Base-by-base conservation (phyloP, 2,329 filamentous ascomycete species). In the Alternaria sp. region DNA sequence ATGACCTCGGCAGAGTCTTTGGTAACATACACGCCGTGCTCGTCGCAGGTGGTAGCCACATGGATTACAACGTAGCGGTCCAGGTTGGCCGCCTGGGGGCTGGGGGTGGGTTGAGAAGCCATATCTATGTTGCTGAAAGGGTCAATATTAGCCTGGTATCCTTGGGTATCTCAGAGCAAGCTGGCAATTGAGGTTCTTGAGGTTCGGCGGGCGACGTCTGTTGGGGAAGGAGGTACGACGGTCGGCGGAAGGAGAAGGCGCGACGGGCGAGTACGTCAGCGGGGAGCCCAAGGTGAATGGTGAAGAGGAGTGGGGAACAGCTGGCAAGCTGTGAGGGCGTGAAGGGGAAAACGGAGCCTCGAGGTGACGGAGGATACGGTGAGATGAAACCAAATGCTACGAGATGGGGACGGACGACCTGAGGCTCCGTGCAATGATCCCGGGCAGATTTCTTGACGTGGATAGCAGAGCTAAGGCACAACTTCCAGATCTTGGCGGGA, bases 1-100 rank as follows among this genome's bases (percentile, higher is more conserved):
- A 99, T 99, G 71, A 99, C 96, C 85, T 99, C 96, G 67, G 96
- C 96, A 63, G 96, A 98, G 83, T 99, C 96, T 84, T 98, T 98
- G 64, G 96, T 99, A 63, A 99, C 96, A 82, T 99, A 99, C 71
- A 99, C 96, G 68, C 96, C 96, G 83, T 99, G 96, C 82, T 99
- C 96, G 82, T 99, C 96, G 84, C 96, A 99, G 73, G 96, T 99
- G 37, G 96, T 99, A 69, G 96, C 96, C 78, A 98, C 95, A 83
- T 99, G 96, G 81, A 98, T 97, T 78, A 99, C 93, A 71, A 97
- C 92, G 84, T 97, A 99, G 81, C 95, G 92, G 85, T 99, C 96
- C 83, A 97, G 88, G 83, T 79, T 79, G 28, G 76, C 75, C 6
- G 73, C 70, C 62, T 77, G 77, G 15, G 77, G 76, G 60, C 66